phyloP scores from a whole-genome alignment of 345 rosid genomes.

The Dovyalis caffra region DNA sequence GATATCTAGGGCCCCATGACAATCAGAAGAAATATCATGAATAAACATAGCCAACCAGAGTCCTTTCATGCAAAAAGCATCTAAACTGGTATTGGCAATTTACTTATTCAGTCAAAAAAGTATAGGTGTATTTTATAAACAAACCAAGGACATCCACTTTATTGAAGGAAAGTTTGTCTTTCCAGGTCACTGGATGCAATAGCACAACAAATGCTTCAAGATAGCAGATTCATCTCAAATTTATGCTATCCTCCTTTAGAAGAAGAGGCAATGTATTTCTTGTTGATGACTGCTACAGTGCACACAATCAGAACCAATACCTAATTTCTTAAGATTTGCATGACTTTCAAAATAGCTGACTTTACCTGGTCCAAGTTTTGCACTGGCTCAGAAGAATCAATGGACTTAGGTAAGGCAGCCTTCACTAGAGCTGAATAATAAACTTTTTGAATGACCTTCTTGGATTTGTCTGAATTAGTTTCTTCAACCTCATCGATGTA shows the following conservation, averaged over 20 bases:
- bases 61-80: not conserved
- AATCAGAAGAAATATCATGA: not conserved
- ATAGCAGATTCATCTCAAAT: not conserved
- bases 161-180: not conserved
- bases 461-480: constrained; percentile 61
- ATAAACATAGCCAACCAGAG: not conserved
- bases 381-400: constrained; percentile 73
- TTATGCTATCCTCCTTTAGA: not conserved
- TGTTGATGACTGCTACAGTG: not conserved
- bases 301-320: not conserved
- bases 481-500: constrained; percentile 98
- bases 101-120: not conserved
- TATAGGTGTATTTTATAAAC: no score
- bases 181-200: not conserved
- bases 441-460: constrained; percentile 65
- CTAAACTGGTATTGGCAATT: not conserved
- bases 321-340: not conserved
- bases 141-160: not conserved
- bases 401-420: constrained; percentile 83
- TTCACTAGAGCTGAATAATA: constrained; percentile 86
- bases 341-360: not conserved
- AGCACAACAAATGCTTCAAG: not conserved
- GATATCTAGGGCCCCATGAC: not conserved
- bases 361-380: constrained; percentile 92
- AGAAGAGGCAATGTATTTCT: not conserved